Base-by-base conservation (phyloP, 2,329 filamentous ascomycete species). In the Madurella fahalii region DNA sequence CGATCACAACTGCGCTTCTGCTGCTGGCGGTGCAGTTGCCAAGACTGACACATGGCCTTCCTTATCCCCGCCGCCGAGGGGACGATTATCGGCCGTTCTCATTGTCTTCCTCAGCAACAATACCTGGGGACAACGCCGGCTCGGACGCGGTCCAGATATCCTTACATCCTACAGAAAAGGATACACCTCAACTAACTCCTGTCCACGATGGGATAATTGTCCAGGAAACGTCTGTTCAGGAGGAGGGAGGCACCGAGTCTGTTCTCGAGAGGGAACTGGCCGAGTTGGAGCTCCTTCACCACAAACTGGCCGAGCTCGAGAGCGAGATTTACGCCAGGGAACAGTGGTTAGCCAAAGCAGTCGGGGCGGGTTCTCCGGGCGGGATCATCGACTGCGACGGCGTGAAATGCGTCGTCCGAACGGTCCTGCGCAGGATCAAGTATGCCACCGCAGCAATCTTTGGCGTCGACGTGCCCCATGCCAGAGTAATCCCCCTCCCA, bases 231-330 rank as follows among this genome's bases (percentile, higher is more conserved):
- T 5, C 40, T 12, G 16, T 25, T 11, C 12, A 42, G 8, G 5
- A 34, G 2, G 16, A 44, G 2, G 11, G 30, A 3, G 37, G 17
- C 13, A 41, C 20, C 32, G 34, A 12, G 13, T 37, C 2, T 15
- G 34, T 15, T 12, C 31, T 56, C 32, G 17, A 18, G 2, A 17
- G 4, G 5, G 49, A 52, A 37, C 42, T 57, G 3, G 31, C 47
- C 47, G 54, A 57, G 17, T 17, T 57, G 17, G 31, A 40, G 9
- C 12, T 16, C 18, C 51, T 59, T 18, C 40, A 40, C 13, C 15
- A 13, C 16, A 44, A 52, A n/a, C 20, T 57, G 2, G 41, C 39
- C 9, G 7, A 20, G 13, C 54, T 59, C 15, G 17, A 32, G 8
- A 37, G 43, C n/a, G 51, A 54, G 18, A 49, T 58, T 18, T n/a